Percentiles rank a stretch among this genome's conserved stretches.
Conservation (phyloP, 129 eudicot genomes). For the Ambrosia trifida region DNA sequence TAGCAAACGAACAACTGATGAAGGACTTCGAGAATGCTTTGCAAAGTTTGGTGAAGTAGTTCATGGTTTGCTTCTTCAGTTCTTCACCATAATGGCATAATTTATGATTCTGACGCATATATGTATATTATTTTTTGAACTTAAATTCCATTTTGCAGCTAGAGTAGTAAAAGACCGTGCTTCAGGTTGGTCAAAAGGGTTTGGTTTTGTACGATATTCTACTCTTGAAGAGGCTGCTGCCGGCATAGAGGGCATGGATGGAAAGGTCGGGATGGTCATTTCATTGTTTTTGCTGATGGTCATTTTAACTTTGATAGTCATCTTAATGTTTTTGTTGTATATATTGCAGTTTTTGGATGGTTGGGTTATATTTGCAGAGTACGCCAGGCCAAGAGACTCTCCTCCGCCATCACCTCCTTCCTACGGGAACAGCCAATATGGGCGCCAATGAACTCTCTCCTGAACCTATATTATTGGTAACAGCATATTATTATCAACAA, state of each 20-base stretch:
- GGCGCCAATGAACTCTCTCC: neutral
- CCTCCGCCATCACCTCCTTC: slow-evolving; percentile 36
- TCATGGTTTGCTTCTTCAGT: slow-evolving; percentile 50
- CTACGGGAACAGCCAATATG: slow-evolving; percentile 30
- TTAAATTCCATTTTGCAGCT: slow-evolving; percentile 48
- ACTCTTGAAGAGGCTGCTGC: slow-evolving; percentile 75
- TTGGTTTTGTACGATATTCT: slow-evolving; percentile 78
- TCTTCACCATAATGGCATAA: too few relatives aligned
- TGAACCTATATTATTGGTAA: neutral
- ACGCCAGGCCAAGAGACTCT: slow-evolving; percentile 65
- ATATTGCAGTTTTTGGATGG: slow-evolving; percentile 86
- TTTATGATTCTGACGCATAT: neutral
- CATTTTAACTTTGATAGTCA: neutral
- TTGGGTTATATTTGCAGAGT: slow-evolving; percentile 96
- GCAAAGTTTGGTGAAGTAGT: slow-evolving; percentile 83
- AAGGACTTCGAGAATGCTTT: slow-evolving; percentile 71
- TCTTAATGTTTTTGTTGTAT: neutral
- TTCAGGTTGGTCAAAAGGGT: slow-evolving; percentile 88
- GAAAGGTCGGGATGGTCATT: slow-evolving; percentile 50
- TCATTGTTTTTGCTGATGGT: neutral
- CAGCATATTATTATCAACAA: slow-evolving; percentile 13
- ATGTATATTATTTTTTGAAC: neutral
- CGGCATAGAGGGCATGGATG: slow-evolving; percentile 92
- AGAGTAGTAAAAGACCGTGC: slow-evolving; percentile 87
- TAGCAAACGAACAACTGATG: slow-evolving; percentile 87